Base-by-base conservation (phyloP, 2,329 filamentous ascomycete species). In the Stemphylium beticola region DNA sequence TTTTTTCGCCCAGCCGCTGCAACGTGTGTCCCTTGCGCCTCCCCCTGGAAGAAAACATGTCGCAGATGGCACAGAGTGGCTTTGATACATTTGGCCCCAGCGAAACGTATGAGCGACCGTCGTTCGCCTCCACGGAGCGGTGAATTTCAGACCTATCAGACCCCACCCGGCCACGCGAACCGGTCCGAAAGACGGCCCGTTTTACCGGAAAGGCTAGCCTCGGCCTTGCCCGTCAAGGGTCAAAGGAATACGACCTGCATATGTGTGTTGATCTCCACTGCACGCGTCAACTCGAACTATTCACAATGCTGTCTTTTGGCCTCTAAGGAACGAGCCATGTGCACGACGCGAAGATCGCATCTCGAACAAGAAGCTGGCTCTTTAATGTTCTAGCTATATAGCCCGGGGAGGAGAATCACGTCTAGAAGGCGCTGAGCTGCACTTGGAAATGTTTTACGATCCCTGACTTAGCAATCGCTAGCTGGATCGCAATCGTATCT, bases 201-300 rank as follows among this genome's bases (percentile, higher is more conserved):
- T 48, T n/a, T 32, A 50, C 26, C 18, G 18, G 33, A 50, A 33
- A 6, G 24, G 39, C 32, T 50, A 49, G 39, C 29, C 12, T 43
- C 39, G 51, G 39, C 39, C 33, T 32, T 32, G 34, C 34, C 45
- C 39, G 46, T 18, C 45, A 34, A 26, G 39, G 20, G 12, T 53
- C 26, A 15, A 29, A 33, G 17, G 15, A 11, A 14, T 49, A 34
- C 14, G 31, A 32, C 32, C 17, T 45, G 42, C 32, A 45, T 29
- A 31, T 29, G 26, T 15, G 36, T 40, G 47, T 38, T 38, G 12
- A n/a, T 34, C 8, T 37, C n/a, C 20, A 26, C 42, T 11, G 33
- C 51, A 44, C 51, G 26, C 47, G 33, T 54, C 47, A 36, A 31
- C 38, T n/a, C 26, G 26, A 29, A 29, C 10, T 29, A 11, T 29